Evolutionary conservation across 306 rosid species (phyloP).

Genomic region (Cucurbita pepo): DNA sequence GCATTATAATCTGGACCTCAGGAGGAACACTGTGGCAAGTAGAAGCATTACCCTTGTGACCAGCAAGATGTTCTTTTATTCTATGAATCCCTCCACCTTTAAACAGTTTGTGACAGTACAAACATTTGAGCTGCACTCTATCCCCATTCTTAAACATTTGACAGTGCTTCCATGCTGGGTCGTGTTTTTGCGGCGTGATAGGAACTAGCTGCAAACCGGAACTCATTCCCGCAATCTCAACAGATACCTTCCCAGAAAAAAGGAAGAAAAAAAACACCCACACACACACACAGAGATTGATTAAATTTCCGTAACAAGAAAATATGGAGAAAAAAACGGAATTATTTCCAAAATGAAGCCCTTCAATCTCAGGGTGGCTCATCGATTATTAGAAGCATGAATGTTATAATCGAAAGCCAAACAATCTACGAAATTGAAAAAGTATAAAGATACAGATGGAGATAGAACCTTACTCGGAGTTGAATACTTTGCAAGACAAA

Average conservation of each 20-base stretch:
- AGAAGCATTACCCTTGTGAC: slow-evolving; percentile 83
- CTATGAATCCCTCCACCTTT: slow-evolving; percentile 99
- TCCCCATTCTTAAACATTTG: slow-evolving; percentile 85
- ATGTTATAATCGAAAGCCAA: not conserved
- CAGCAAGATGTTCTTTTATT: slow-evolving; percentile 89
- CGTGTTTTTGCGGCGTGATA: slow-evolving; percentile 73
- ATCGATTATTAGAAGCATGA: not conserved
- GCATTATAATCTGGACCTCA: slow-evolving; percentile 64
- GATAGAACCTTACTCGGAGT: slow-evolving; percentile 32
- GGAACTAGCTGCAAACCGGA: slow-evolving; percentile 50
- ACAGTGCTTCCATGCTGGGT: slow-evolving; percentile 90
- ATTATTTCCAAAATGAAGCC: not conserved
- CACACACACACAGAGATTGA: not conserved
- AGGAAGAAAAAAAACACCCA: no score
- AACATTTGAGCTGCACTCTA: slow-evolving; percentile 62
- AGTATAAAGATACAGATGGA: not conserved
- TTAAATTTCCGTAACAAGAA: not conserved
- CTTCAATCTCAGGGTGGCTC: not conserved
- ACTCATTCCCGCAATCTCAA: slow-evolving; percentile 24
- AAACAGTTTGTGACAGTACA: slow-evolving; percentile 68
- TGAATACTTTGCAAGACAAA: slow-evolving; percentile 4
- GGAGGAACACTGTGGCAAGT: slow-evolving; percentile 58
- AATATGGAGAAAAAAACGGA: not conserved
- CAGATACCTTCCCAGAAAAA: not conserved
- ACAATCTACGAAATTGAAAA: not conserved